Evolutionary conservation across 805 yeast genomes (phyloP), one percentile per base, ranked within the genome.

Genomic region (Ogataea paraovalis): DNA sequence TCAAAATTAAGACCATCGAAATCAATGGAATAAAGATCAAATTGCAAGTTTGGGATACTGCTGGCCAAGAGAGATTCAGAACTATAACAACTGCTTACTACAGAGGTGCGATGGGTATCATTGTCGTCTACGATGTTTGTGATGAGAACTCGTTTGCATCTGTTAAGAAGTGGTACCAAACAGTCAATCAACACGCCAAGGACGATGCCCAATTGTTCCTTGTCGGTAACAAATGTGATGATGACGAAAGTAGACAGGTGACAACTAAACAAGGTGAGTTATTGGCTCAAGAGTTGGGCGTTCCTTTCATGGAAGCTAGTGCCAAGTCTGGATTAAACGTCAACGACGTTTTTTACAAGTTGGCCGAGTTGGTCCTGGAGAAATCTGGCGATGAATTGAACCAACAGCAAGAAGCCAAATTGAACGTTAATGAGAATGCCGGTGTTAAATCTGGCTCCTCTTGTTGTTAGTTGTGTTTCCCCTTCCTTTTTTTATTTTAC

Each of bases 171-270:
- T 94, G 99, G 99, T 89, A 81, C 73, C 83, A 86, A 60, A 92
- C 97, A 14, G 97, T 94, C 42, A 87, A 89, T 65, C 96, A 91
- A 67, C 97, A 94, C 60, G 99, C 98, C 37, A 87, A 85, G 59
- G 98, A 91, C 55, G 96, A 91, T 62, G 97, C 97, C 13, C 96
- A 90, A 68, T 76, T 94, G 63, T 83, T 92, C 63, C 75, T 94
- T 56, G 97, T 94, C 14, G 99, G 97, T 54, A 94, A 94, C 76
- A 94, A 94, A 75, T 84, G 87, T 66, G 99, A 94, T 63, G 94
- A 91, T 71, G 83, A 78, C 44, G 92, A 83, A 51, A 79, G 86
- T 56, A 83, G 99, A 69, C 91, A 85, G 48, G 96, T 94, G 12
- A 74, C 91, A 21, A 76, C 79, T 48, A 96, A 92, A 62, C 96